Evolutionary conservation across 371 early-diverging fungal genomes (phyloP).

Genomic region (Haplosporangium sp.): DNA sequence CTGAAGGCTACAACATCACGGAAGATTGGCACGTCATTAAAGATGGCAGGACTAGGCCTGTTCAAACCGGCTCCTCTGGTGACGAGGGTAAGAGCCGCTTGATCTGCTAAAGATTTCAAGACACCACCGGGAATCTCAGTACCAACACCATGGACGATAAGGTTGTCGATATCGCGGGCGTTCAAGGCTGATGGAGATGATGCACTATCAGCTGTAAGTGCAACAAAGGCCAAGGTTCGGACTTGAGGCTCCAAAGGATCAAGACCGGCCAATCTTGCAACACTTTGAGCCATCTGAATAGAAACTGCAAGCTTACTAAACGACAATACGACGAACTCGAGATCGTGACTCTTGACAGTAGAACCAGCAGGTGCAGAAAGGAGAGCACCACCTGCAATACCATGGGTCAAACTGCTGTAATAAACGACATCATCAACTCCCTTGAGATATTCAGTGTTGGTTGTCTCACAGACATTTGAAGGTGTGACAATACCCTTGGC

Average conservation of each 20-base stretch:
- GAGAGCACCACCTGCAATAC: slow-evolving; percentile 37
- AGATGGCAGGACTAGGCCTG: background rate
- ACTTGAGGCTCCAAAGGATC: slow-evolving; percentile 28
- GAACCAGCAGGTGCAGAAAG: slow-evolving; percentile 23
- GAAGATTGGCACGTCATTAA: slow-evolving; percentile 24
- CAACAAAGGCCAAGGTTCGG: slow-evolving; percentile 33
- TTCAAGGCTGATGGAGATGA: slow-evolving; percentile 23
- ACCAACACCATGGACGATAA: slow-evolving; percentile 14
- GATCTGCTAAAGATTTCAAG: slow-evolving; percentile 12
- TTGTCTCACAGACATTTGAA: slow-evolving; percentile 39
- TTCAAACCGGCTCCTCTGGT: slow-evolving; percentile 25
- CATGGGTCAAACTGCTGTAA: slow-evolving; percentile 43
- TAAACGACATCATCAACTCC: slow-evolving; percentile 51
- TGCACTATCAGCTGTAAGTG: slow-evolving; percentile 30
- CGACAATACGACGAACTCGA: slow-evolving; percentile 24
- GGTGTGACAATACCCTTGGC: slow-evolving; percentile 36
- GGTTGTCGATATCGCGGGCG: slow-evolving; percentile 49
- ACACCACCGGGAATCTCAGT: slow-evolving; percentile 27
- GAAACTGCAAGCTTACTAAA: slow-evolving; percentile 47
- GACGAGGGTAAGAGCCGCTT: slow-evolving; percentile 29
- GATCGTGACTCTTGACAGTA: slow-evolving; percentile 28
- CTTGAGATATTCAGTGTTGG: slow-evolving; percentile 45
- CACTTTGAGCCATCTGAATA: slow-evolving; percentile 46
- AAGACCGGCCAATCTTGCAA: slow-evolving; percentile 35
- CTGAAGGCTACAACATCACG: slow-evolving; percentile 46